A percentile compares a stretch with the other conserved stretches of the same genome.
These are phyloP conservation scores for Cercospora sp. DNA, from an alignment of 2,329 filamentous ascomycete species.

Conservation along the genomic window DNA sequence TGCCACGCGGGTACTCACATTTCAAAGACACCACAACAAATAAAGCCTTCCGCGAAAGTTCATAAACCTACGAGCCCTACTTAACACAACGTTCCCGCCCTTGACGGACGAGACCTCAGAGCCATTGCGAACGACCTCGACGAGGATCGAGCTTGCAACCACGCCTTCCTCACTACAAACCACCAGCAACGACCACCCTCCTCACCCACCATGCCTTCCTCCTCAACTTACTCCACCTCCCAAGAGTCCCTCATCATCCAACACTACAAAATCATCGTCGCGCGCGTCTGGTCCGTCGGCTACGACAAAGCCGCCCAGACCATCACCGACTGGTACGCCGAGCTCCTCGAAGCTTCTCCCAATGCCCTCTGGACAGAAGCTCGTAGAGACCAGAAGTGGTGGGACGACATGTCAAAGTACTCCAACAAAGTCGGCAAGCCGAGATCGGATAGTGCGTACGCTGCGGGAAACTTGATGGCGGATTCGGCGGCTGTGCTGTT, in stretches of 20 bases:
- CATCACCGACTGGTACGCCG: conserved; percentile 9
- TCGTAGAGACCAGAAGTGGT: conserved; percentile 1
- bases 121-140: neutral
- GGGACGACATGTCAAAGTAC: conserved; percentile 1
- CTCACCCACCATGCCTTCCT: conserved; percentile 21
- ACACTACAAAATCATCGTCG: conserved; percentile 16
- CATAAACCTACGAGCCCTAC: neutral
- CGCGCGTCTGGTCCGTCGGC: conserved; percentile 12
- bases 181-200: neutral
- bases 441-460: conserved; percentile 4
- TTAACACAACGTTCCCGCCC: neutral
- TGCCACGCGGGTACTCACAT: neutral
- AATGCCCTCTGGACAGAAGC: neutral
- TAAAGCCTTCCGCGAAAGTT: neutral
- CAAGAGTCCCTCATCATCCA: conserved; percentile 18
- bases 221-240: conserved; percentile 16
- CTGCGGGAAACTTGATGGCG: conserved; percentile 13
- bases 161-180: neutral
- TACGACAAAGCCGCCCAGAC: neutral
- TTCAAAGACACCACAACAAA: neutral
- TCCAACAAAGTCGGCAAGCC: conserved; percentile 5
- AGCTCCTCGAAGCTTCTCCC: conserved; percentile 10
- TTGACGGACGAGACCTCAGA: neutral
- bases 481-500: conserved; percentile 21
- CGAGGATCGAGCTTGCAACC: neutral